Evolutionary conservation across 2,329 filamentous ascomycete species (phyloP).

Genomic region (Zelopaecilomyces penicillatus): DNA sequence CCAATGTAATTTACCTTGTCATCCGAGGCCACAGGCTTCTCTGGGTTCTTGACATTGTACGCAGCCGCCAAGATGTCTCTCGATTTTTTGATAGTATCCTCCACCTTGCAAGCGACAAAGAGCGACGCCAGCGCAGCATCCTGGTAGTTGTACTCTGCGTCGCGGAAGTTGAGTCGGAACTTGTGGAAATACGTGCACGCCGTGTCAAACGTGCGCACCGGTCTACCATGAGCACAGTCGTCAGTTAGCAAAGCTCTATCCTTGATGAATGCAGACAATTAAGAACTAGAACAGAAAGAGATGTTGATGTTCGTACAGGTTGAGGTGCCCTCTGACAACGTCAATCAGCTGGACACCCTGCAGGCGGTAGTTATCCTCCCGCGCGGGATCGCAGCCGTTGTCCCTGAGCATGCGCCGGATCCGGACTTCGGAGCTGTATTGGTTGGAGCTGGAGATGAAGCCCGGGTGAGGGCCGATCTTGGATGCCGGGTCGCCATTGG

Average conservation of each 20-base stretch:
- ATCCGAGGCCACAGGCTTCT: conserved; percentile 64
- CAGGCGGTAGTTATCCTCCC: conserved; percentile 72
- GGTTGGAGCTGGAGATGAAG: conserved; percentile 43
- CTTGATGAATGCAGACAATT: too few species aligned
- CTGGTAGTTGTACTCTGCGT: conserved; percentile 74
- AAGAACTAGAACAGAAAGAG: not conserved
- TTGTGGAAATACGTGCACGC: conserved; percentile 91
- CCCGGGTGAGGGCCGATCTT: conserved; percentile 38
- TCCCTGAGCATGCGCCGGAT: conserved; percentile 65
- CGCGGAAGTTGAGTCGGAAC: conserved; percentile 78
- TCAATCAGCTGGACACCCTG: conserved; percentile 88
- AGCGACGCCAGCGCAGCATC: conserved; percentile 83
- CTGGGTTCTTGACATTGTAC: conserved; percentile 70
- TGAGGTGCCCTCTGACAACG: conserved; percentile 67
- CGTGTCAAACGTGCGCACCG: conserved; percentile 84
- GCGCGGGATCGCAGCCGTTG: conserved; percentile 63
- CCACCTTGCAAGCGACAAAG: conserved; percentile 92
- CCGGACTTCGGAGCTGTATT: conserved; percentile 75
- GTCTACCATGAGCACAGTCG: conserved; percentile 38
- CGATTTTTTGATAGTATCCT: conserved; percentile 96
- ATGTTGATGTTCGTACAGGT: conserved; percentile 51
- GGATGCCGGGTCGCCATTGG: conserved; percentile 10
- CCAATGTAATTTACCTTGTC: conserved; percentile 54
- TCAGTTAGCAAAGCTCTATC: conserved; percentile 4
- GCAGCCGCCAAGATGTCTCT: conserved; percentile 85